phyloP scores from a whole-genome alignment of 768 basidiomycete species.

The Kwoniella bestiolae region DNA sequence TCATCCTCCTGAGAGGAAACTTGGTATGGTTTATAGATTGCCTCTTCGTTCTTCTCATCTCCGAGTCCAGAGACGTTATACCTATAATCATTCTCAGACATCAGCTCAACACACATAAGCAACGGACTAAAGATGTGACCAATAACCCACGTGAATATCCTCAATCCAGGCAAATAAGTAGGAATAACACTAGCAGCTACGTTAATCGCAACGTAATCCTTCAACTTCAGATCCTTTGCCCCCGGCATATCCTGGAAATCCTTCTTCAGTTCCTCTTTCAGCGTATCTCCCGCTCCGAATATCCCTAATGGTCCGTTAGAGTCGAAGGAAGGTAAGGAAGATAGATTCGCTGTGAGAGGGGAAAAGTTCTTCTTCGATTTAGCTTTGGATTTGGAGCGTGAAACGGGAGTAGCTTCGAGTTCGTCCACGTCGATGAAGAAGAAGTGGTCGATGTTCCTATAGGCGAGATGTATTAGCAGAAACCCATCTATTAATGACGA shows the following conservation, averaged over 20 bases:
- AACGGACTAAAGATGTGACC: not conserved
- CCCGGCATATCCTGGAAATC: constrained; percentile 70
- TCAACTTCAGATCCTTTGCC: constrained; percentile 63
- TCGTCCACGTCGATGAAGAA: constrained; percentile 59
- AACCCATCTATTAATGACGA: no score
- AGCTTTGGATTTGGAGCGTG: not conserved
- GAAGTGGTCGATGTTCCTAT: constrained; percentile 77
- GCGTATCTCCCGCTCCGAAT: constrained; percentile 31
- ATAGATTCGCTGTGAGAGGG: constrained; percentile 16
- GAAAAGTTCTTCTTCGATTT: constrained; percentile 7
- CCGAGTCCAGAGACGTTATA: constrained; percentile 67
- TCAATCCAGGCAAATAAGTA: constrained; percentile 80
- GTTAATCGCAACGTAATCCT: constrained; percentile 75
- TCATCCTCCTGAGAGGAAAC: constrained; percentile 36
- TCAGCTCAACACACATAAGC: not conserved
- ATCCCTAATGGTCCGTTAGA: not conserved
- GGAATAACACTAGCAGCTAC: constrained; percentile 82
- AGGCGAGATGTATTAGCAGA: no score
- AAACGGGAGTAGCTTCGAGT: constrained; percentile 43
- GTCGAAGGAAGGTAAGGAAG: constrained; percentile 14
- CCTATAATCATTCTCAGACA: constrained; percentile 25
- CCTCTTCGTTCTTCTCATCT: constrained; percentile 24
- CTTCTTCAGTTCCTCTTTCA: constrained; percentile 63
- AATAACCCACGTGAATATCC: constrained; percentile 69
- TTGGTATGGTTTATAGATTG: constrained; percentile 5